These are phyloP conservation scores for Aspergillus nomiae DNA, from an alignment of 2,329 filamentous ascomycete species.

Conservation along the genomic window DNA sequence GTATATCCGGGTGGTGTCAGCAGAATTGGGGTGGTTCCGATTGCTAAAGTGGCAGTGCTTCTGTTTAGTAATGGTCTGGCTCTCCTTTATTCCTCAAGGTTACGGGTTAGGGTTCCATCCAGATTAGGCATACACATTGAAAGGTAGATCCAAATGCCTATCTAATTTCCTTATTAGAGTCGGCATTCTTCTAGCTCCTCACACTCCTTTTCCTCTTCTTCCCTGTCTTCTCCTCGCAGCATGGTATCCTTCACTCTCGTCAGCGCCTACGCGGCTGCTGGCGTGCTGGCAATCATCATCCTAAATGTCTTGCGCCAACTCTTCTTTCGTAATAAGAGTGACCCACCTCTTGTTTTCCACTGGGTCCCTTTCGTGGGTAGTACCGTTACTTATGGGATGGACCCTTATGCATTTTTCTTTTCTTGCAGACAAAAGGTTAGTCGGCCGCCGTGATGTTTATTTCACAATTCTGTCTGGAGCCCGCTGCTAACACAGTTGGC, in stretches of 20 bases:
- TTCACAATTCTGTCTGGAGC: not conserved
- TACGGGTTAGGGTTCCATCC: not conserved
- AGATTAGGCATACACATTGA: not conserved
- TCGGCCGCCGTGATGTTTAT: not conserved
- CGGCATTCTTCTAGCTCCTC: not conserved
- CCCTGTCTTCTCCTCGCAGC: not conserved
- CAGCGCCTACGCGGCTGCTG: conserved; percentile 15
- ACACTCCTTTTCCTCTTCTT: not conserved
- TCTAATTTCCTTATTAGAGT: not conserved
- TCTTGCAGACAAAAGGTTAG: conserved; percentile 69
- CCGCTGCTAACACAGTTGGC: conserved; percentile 27
- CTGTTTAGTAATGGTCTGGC: not conserved
- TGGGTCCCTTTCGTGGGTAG: conserved; percentile 64
- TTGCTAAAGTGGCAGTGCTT: conserved; percentile 8
- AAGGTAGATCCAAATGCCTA: not conserved
- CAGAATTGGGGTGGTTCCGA: conserved; percentile 11
- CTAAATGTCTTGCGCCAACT: conserved; percentile 22
- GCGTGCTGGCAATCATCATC: conserved; percentile 11
- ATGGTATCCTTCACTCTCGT: conserved; percentile 19
- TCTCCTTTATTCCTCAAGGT: not conserved
- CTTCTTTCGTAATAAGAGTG: conserved; percentile 54
- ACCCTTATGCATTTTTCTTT: conserved; percentile 81
- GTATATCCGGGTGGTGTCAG: conserved; percentile 12
- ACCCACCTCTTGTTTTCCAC: conserved; percentile 78
- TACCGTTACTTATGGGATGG: conserved; percentile 48